Evolutionary conservation across 441 rosid genomes (phyloP), one percentile per base, ranked within the genome.

Genomic region (Corymbia calophylla): DNA sequence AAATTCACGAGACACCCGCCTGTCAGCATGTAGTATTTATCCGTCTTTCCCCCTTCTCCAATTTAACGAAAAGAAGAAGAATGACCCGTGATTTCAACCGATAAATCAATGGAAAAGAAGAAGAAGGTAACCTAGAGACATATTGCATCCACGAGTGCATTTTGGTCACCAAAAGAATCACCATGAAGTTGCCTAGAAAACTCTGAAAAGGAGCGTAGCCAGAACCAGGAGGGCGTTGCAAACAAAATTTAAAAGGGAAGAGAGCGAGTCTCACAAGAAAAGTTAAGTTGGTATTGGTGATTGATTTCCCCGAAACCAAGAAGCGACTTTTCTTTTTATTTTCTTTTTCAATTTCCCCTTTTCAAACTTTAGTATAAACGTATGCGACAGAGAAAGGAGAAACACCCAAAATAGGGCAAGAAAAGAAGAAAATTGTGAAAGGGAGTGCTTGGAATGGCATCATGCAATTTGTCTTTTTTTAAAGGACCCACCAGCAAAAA

Each of bases 241-340:
- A 35, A 44, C 29, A 27, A n/a, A n/a, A 88, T 88, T 19, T 31
- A 56, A 31, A 31, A 88, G 60, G 66, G 39, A 56, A 88, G 54
- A 7, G 64, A 56, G 51, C 2, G 54, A 47, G 27, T 15, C 82
- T 55, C 68, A 16, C 49, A n/a, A 47, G 86, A 89, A 88, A 92
- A 89, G 92, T 89, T 70, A 87, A 86, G 90, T 87, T 77, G 92
- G 92, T 32, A 88, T 89, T 68, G 91, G 91, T 89, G 89, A 90
- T 91, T 44, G 84, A 77, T 92, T 88, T 91, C 92, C 90, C 89
- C 87, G 89, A 91, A 93, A 89, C 93, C 92, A 91, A 93, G 92
- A 92, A 89, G 89, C 73, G 54, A 77, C 86, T 86, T 66, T 16
- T 85, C 89, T 39, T 91, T 90, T 87, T 51, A 29, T 85, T 29